Conservation (phyloP, 2,329 filamentous ascomycete genomes). For the Dryadomyces quercivorus region DNA sequence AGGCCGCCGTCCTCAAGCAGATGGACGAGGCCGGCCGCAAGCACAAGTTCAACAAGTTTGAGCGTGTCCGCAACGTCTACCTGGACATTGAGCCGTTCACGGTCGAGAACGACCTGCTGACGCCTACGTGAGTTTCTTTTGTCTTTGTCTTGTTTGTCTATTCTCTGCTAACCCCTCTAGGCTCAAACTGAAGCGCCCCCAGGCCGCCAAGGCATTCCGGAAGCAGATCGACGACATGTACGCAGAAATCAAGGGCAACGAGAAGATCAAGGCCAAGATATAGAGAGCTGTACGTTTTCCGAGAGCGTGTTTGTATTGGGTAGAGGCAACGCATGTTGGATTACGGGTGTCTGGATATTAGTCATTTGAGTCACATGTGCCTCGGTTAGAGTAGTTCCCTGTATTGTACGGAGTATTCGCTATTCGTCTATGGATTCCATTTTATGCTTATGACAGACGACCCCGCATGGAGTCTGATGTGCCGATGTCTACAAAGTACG, state of each 20-base stretch:
- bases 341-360: too few species aligned
- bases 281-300: slow-evolving; percentile 13
- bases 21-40: slow-evolving; percentile 67
- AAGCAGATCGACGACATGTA: slow-evolving; percentile 45
- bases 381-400: too few species aligned
- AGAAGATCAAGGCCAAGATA: slow-evolving; percentile 30
- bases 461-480: too few species aligned
- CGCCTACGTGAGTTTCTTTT: slow-evolving; percentile 60
- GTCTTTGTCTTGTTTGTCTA: slow-evolving; percentile 14
- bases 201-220: slow-evolving; percentile 39
- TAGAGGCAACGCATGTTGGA: too few species aligned
- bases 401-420: too few species aligned
- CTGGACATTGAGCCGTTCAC: slow-evolving; percentile 82
- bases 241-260: slow-evolving; percentile 33
- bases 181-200: slow-evolving; percentile 48
- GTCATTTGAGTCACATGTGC: too few species aligned
- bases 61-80: slow-evolving; percentile 63
- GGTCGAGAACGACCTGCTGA: slow-evolving; percentile 82
- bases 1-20: slow-evolving; percentile 63
- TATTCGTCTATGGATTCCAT: too few species aligned
- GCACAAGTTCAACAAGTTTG: slow-evolving; percentile 85
- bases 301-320: too few species aligned
- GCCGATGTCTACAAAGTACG: background rate
- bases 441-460: too few species aligned
- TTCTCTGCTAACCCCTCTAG: slow-evolving; percentile 19